These are phyloP conservation scores for Eucalyptus polybractea DNA, from an alignment of 345 rosid species.

Conservation along the genomic window DNA sequence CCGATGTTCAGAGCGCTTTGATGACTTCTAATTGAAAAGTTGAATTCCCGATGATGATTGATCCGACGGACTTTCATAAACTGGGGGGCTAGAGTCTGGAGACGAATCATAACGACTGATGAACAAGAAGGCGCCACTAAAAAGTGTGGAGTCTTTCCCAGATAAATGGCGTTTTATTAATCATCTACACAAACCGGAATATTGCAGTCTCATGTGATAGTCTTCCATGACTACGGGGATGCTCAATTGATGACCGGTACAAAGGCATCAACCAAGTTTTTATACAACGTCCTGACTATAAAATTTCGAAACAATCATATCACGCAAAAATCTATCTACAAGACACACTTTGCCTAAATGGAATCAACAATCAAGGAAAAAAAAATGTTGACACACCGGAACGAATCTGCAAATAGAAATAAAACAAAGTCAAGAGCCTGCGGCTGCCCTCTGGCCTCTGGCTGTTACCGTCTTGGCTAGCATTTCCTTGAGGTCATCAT, in stretches of 20 bases:
- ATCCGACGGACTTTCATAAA: neutral
- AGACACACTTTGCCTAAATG: neutral
- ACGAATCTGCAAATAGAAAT: neutral
- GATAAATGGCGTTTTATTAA: neutral
- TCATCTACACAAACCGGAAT: neutral
- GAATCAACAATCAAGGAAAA: neutral
- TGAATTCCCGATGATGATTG: neutral
- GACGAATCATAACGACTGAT: neutral
- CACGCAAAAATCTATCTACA: neutral
- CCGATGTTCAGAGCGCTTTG: neutral
- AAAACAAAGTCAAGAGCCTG: neutral
- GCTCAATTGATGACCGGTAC: neutral
- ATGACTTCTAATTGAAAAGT: neutral
- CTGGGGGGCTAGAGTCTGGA: neutral
- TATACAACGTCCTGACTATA: neutral
- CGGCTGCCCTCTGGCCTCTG: constrained; percentile 5
- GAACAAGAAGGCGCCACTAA: neutral
- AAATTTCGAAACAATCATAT: neutral
- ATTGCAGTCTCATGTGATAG: neutral
- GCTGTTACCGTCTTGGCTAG: constrained; percentile 20
- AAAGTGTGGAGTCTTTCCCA: neutral
- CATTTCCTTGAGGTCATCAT: constrained; percentile 37
- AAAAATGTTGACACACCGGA: neutral
- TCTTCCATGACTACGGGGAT: neutral
- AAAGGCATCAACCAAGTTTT: neutral